Evolutionary conservation across 225 moss, liverwort and hornwort species (phyloP), one percentile per base, ranked within the genome.

Genomic region (Lunularia cruciata): DNA sequence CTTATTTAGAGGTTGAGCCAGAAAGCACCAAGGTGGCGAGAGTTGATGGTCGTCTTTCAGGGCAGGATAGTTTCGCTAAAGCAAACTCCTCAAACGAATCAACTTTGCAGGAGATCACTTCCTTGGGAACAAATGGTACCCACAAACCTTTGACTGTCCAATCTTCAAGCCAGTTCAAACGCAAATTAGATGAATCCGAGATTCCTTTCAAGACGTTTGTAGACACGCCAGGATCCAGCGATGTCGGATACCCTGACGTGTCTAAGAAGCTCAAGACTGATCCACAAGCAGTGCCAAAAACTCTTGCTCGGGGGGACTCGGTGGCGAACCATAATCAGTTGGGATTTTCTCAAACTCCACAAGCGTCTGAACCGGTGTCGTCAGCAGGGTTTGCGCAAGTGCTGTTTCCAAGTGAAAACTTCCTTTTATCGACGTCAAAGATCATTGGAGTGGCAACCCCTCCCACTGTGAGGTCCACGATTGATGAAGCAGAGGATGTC

Each of bases 251-350:
- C 46, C n/a, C 30, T 20, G 67, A 61, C 20, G 49, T 26, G 18
- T 2, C 56, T 19, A 76, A 80, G 80, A 80, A 80, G 18, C 56
- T 73, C 3, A 80, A 80, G 75, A 37, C 62, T 23, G 57, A 3
- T 30, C 28, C 62, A 56, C 45, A 53, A 37, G 22, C 35, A 67
- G 32, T 13, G 15, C 48, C 23, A 8, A 35, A 14, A 43, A 36
- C 37, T 23, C 60, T 16, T 33, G 19, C 47, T 32, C 47, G 12
- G 9, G 26, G 28, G 48, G 60, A 27, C 32, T 62, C 53, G 20
- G 27, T 63, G 7, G 16, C 31, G 32, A 68, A 68, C 14, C 67
- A 45, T 14, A 47, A 73, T 26, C 52, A 60, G 25, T 26, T 19
- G 18, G 64, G 62, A 47, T 36, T 38, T 15, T 3, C 3, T n/a